A percentile compares a stretch with the other conserved stretches of the same genome.
These are phyloP conservation scores for Umbelopsis sp. DNA, from an alignment of 192 early-diverging fungal genomes.

Conservation along the genomic window DNA sequence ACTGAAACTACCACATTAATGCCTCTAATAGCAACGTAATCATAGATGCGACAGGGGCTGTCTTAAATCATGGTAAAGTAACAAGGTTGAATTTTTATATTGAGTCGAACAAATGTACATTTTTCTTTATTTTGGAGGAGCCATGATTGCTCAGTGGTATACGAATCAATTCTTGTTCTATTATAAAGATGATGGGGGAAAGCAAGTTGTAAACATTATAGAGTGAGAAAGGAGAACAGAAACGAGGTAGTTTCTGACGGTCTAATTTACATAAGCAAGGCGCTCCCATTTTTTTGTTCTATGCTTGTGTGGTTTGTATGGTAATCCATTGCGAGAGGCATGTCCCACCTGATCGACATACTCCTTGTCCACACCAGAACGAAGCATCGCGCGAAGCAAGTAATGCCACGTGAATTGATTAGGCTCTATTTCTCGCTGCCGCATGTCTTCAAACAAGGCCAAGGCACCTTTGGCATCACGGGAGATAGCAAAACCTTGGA, in stretches of 20 bases:
- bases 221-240: neutral
- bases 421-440: slow-evolving; percentile 15
- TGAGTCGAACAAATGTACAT: neutral
- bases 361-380: slow-evolving; percentile 26
- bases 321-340: neutral
- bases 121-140: neutral
- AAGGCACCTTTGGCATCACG: slow-evolving; percentile 24
- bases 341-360: slow-evolving; percentile 28
- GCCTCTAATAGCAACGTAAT: no score
- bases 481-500: slow-evolving; percentile 34
- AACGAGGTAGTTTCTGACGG: neutral
- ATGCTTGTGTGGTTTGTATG: neutral
- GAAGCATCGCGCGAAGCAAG: slow-evolving; percentile 26
- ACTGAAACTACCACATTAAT: no score
- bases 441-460: slow-evolving; percentile 25
- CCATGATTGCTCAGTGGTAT: neutral
- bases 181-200: neutral
- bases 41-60: no score
- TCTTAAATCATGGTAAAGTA: no score
- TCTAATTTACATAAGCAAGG: neutral
- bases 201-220: neutral
- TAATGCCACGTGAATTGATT: slow-evolving; percentile 33
- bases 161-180: neutral
- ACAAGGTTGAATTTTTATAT: neutral
- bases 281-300: neutral